Conservation (phyloP, 345 rosid genomes). For the Populus alba region DNA sequence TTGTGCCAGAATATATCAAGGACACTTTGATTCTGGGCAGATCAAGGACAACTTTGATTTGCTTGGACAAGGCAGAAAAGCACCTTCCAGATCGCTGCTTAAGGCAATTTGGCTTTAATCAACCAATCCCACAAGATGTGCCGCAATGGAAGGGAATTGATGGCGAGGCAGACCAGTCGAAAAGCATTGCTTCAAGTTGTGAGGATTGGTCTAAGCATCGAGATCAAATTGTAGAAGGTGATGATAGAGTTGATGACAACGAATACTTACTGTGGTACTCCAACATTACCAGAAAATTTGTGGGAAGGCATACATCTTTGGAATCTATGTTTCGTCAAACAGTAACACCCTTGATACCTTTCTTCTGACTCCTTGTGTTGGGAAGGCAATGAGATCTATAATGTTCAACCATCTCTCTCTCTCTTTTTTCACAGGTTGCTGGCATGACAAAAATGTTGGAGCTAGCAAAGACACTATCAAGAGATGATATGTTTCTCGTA, state of each 20-base stretch:
- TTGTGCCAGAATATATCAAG: constrained; percentile 60
- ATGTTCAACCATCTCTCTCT: background rate
- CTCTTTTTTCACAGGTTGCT: background rate
- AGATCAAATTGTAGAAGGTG: constrained; percentile 59
- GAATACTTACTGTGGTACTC: constrained; percentile 78
- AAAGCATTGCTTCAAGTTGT: constrained; percentile 70
- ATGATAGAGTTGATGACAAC: constrained; percentile 53
- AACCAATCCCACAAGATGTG: constrained; percentile 77
- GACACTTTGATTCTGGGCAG: constrained; percentile 64
- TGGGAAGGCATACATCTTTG: constrained; percentile 83
- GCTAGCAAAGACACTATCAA: constrained; percentile 11
- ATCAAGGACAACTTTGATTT: constrained; percentile 82
- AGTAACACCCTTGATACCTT: constrained; percentile 34
- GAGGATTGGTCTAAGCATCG: constrained; percentile 75
- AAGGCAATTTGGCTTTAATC: constrained; percentile 73
- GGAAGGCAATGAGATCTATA: background rate
- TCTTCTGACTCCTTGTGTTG: background rate
- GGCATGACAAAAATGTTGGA: constrained; percentile 13
- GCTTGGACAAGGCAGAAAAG: constrained; percentile 97
- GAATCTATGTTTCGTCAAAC: constrained; percentile 80
- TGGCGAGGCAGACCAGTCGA: constrained; percentile 79
- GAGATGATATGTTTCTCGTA: background rate
- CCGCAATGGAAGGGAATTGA: constrained; percentile 84
- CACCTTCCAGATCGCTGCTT: constrained; percentile 94
- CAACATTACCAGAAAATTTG: constrained; percentile 71